Percentiles rank a stretch among this genome's conserved stretches.
Conservation (phyloP, 2,329 filamentous ascomycete genomes). For the Aureobasidium mangrovei region DNA sequence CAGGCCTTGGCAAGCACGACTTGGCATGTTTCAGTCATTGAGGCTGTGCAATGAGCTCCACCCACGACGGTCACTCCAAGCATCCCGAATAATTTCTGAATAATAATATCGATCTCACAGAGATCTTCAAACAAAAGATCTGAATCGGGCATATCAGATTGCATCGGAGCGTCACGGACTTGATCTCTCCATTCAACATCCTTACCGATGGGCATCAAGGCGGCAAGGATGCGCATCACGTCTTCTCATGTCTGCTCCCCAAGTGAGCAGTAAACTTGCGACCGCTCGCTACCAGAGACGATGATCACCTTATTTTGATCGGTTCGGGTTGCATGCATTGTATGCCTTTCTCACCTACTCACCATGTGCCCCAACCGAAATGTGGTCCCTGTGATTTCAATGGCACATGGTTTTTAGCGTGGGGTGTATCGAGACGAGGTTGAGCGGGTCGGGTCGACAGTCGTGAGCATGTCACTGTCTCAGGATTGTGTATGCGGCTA, state of each 20-base stretch:
- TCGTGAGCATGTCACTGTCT: neutral
- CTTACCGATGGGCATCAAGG: too few species aligned
- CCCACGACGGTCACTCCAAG: neutral
- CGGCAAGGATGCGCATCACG: neutral
- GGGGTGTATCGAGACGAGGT: neutral
- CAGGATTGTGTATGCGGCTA: neutral
- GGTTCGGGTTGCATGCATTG: neutral
- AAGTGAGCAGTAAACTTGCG: neutral
- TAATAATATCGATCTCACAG: neutral
- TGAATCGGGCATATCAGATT: neutral
- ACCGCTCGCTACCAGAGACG: neutral
- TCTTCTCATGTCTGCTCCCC: neutral
- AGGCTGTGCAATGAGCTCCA: conserved; percentile 4
- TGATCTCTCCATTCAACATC: too few species aligned
- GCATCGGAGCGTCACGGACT: too few species aligned
- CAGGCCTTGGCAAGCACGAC: neutral
- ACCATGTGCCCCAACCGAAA: neutral
- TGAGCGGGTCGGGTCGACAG: neutral
- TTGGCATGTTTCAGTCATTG: conserved; percentile 8
- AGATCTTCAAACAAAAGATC: neutral
- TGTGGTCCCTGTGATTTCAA: neutral
- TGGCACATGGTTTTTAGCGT: neutral
- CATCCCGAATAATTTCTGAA: neutral
- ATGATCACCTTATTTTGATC: neutral
- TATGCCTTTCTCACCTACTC: neutral